Percentiles rank a stretch among this genome's conserved stretches.
phyloP scores from a whole-genome alignment of 2,329 filamentous ascomycete species.

The Dichotomopilus funicola region DNA sequence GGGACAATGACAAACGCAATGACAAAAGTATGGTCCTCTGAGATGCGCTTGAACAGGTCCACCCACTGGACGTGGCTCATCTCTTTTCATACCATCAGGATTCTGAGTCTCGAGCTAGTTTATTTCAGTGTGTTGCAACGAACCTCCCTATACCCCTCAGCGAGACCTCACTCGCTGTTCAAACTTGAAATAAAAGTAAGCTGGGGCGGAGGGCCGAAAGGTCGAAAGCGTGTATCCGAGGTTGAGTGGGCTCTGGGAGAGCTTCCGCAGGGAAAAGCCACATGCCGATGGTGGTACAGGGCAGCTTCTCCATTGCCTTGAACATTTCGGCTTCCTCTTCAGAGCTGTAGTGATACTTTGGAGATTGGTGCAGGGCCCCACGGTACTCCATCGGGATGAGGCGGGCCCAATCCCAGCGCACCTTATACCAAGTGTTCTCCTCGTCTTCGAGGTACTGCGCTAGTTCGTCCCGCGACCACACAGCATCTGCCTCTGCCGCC shows the following conservation, averaged over 20 bases:
- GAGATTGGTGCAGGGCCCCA: not conserved
- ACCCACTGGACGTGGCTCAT: too few relatives aligned
- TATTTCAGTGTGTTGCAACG: not conserved
- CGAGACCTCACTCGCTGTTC: not conserved
- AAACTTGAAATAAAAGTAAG: constrained; percentile 1
- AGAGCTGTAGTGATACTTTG: not conserved
- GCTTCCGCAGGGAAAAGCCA: constrained; percentile 2
- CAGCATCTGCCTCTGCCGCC: not conserved
- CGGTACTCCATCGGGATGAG: not conserved
- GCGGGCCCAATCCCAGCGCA: not conserved
- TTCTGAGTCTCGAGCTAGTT: too few relatives aligned
- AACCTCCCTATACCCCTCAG: not conserved
- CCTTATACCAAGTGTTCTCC: not conserved
- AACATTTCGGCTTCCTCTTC: not conserved
- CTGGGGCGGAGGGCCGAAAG: constrained; percentile 1
- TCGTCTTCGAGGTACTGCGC: not conserved
- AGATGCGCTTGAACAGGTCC: too few relatives aligned
- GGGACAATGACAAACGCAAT: too few relatives aligned
- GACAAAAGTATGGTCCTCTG: too few relatives aligned
- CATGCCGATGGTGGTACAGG: constrained; percentile 6
- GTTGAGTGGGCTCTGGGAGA: not conserved
- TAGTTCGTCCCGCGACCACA: not conserved
- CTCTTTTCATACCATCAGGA: too few relatives aligned
- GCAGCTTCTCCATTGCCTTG: constrained; percentile 2
- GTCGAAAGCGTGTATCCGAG: not conserved